Evolutionary conservation across 1,284 basidiomycete genomes (phyloP).

Genomic region (Rhodotorula sp.): DNA sequence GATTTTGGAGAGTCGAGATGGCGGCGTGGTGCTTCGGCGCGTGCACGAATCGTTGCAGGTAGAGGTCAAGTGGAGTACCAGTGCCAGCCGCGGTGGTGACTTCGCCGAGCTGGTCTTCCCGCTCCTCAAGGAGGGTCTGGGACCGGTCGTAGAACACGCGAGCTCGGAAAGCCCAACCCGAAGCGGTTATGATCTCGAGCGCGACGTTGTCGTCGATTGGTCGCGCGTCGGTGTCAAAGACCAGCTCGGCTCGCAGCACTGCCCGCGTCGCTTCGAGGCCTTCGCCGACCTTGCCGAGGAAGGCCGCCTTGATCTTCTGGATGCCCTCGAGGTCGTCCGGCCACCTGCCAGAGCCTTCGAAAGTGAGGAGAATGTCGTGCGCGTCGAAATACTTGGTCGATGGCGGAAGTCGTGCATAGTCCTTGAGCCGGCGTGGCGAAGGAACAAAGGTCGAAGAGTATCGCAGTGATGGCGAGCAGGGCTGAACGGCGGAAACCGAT

Average conservation of each 20-base stretch:
- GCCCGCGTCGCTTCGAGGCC: conserved; percentile 61
- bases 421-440: conserved; percentile 55
- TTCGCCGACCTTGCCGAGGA: conserved; percentile 57
- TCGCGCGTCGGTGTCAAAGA: conserved; percentile 52
- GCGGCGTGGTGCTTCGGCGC: conserved; percentile 81
- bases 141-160: conserved; percentile 88
- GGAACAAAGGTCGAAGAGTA: conserved; percentile 76
- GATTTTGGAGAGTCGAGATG: conserved; percentile 74
- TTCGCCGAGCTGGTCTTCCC: conserved; percentile 26
- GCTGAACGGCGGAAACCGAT: conserved; percentile 70
- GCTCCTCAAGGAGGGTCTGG: conserved; percentile 65
- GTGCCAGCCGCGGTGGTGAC: not conserved
- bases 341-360: conserved; percentile 89
- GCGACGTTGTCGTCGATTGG: conserved; percentile 67
- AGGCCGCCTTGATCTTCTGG: conserved; percentile 91
- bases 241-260: conserved; percentile 53
- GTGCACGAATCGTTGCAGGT: conserved; percentile 70
- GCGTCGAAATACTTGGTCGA: conserved; percentile 63
- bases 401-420: conserved; percentile 47
- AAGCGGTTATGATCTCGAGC: conserved; percentile 73
- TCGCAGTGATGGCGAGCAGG: conserved; percentile 70
- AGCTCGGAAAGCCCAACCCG: conserved; percentile 83
- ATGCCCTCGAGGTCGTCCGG: conserved; percentile 90
- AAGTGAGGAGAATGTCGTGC: conserved; percentile 75
- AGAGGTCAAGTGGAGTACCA: conserved; percentile 57